Base-by-base conservation (phyloP, 192 early-diverging fungal genomes). In the Mortierella hygrophila region DNA sequence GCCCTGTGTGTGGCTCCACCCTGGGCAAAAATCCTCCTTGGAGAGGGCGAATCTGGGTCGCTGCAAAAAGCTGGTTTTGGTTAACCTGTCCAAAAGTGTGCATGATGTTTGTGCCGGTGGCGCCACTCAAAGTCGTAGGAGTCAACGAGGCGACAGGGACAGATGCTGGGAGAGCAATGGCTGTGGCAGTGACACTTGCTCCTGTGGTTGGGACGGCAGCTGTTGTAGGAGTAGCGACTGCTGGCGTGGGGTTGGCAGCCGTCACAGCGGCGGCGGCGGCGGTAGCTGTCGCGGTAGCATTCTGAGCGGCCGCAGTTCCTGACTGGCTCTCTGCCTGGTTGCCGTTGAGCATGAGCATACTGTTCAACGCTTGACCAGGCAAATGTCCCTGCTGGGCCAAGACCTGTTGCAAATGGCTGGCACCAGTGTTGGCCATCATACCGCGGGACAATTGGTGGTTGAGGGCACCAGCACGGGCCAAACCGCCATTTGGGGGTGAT, bases 1-100 rank as follows among this genome's bases (percentile, higher is more conserved):
- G 46, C 47, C 84, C 84, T 8, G 84, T 81, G 68, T 86, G 79
- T 9, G 84, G 84, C 55, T 80, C 79, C 40, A 85, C 83, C 5
- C 83, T 47, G 15, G 84, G 84, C 40, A 86, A 70, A 57, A 86
- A 86, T 49, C 84, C 84, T 20, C 84, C 84, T 70, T 86, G 84
- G n/a, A 86, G 79, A 23, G 84, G 84, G 49, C 84, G 75, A 16
- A 86, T 77, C 60, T 86, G 84, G 0, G 68, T 68, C 5, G 52
- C 79, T 11, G 79, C 84, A 38, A 63, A 49, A 40, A 81, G 55
- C 18, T 74, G 82, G 9, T 68, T 49, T 68, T 86, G 84, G 32
- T 75, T 69, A 26, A 76, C 78, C 57, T 85, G 77, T 72, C 83
- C 78, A 29, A 85, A 75, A 20, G 79, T 63, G 18, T 80, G 84